Evolutionary conservation across 352 stramenopile species (phyloP).

Genomic region (Thalassiosira mediterranea): DNA sequence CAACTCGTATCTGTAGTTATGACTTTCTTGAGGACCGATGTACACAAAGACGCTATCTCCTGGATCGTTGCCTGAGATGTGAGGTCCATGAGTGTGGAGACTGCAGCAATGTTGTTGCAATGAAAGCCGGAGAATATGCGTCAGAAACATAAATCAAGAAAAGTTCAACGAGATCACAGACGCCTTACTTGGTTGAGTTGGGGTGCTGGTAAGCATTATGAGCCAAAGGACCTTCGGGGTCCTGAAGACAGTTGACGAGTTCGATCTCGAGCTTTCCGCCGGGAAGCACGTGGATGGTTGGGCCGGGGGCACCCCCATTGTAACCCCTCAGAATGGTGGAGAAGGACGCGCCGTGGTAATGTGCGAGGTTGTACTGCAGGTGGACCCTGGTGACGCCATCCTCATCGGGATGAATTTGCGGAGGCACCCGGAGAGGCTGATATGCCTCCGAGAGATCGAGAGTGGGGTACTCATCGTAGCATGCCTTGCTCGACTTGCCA

Average conservation of each 20-base stretch:
- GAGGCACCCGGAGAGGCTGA: neutral
- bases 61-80: neutral
- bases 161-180: neutral
- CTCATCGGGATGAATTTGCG: neutral
- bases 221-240: neutral
- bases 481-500: neutral
- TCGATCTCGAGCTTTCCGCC: neutral
- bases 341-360: neutral
- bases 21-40: neutral
- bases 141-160: neutral
- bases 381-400: neutral
- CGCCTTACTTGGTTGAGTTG: neutral
- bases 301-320: neutral
- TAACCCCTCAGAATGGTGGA: neutral
- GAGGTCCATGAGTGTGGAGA: neutral
- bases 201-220: constrained; percentile 1
- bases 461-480: neutral
- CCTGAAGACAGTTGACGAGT: constrained; percentile 1
- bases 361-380: neutral
- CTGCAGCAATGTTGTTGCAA: neutral
- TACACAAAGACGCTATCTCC: constrained; percentile 2
- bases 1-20: neutral
- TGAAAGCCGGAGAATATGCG: too few relatives aligned
- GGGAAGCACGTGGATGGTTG: neutral
- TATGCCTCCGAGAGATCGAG: neutral